Percentiles rank a stretch among this genome's conserved stretches.
phyloP scores from a whole-genome alignment of 2,329 filamentous ascomycete genomes.

The Penicillium sp. region DNA sequence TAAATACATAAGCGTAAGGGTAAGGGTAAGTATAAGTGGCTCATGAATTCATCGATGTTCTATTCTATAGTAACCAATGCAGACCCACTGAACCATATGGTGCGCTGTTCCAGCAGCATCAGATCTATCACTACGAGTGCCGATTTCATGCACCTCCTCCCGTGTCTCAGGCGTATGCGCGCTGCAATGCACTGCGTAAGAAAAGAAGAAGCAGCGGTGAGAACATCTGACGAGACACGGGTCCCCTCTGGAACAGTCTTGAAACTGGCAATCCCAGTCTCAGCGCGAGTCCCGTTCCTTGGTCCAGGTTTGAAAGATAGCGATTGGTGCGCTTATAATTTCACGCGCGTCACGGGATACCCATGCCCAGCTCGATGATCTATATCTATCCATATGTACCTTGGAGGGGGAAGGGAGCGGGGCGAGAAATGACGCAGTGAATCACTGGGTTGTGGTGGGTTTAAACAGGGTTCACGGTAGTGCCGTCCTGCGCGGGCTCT shows the following conservation, averaged over 20 bases:
- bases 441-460: no score
- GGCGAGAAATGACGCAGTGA: not conserved
- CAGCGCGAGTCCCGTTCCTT: not conserved
- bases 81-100: not conserved
- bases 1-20: not conserved
- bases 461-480: conserved; percentile 38
- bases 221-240: not conserved
- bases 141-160: not conserved
- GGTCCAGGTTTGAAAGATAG: not conserved
- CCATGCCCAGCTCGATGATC: no score
- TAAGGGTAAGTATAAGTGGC: not conserved
- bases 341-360: conserved; percentile 5
- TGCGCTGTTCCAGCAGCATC: no score
- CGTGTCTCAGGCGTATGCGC: conserved; percentile 17
- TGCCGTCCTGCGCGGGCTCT: conserved; percentile 75
- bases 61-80: conserved; percentile 3
- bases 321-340: conserved; percentile 6
- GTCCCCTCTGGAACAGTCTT: not conserved
- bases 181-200: conserved; percentile 7
- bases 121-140: no score
- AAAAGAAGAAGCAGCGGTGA: conserved; percentile 26
- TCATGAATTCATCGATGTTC: conserved; percentile 22
- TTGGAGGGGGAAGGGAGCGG: not conserved
- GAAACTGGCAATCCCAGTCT: not conserved
- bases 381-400: no score